phyloP scores from a whole-genome alignment of 495 filamentous ascomycete genomes.

The Talaromyces proteolyticus region DNA sequence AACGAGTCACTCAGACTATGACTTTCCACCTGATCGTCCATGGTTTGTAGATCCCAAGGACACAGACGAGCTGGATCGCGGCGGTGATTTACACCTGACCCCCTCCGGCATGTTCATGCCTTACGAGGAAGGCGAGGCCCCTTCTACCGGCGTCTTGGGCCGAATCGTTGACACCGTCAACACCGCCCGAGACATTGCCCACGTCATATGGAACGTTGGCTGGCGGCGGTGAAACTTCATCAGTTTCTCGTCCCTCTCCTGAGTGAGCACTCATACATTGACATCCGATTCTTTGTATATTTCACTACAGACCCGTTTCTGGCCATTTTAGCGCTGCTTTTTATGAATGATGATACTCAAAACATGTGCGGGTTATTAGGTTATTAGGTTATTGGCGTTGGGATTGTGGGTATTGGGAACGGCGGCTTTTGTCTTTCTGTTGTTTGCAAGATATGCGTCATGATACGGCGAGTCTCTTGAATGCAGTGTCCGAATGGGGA shows the following conservation, averaged over 20 bases:
- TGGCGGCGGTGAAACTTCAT: conserved; percentile 84
- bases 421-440: conserved; percentile 2
- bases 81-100: conserved; percentile 51
- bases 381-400: no score
- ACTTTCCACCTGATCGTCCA: conserved; percentile 18
- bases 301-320: no score
- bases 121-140: conserved; percentile 59
- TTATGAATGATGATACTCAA: conserved; percentile 1
- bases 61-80: conserved; percentile 20
- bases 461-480: no score
- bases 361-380: no score
- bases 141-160: conserved; percentile 61
- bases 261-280: not conserved
- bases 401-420: no score
- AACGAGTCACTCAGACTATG: conserved; percentile 11
- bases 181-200: conserved; percentile 90
- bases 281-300: not conserved
- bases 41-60: conserved; percentile 34
- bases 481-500: no score
- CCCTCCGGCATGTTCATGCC: conserved; percentile 84
- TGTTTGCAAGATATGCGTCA: not conserved
- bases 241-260: not conserved
- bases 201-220: conserved; percentile 97
- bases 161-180: conserved; percentile 91
- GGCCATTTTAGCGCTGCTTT: no score